phyloP scores from a whole-genome alignment of 805 yeast species.

The Saccharomycopsis babjevae region DNA sequence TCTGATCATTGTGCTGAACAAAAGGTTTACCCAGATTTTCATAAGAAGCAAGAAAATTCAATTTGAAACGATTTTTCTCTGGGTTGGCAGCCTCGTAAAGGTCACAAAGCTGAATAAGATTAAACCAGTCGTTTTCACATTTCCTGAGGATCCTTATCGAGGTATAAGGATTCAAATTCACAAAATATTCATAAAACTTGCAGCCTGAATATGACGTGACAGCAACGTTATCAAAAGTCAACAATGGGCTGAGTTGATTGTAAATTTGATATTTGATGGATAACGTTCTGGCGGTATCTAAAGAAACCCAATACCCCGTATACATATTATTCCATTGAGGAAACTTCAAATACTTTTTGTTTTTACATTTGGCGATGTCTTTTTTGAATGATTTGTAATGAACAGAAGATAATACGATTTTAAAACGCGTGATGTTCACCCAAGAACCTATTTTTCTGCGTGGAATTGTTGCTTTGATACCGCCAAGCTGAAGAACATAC shows the following conservation, averaged over 20 bases:
- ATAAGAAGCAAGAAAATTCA: not conserved
- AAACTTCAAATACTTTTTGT: not conserved
- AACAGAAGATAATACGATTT: slow-evolving; percentile 5
- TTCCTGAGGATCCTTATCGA: slow-evolving; percentile 23
- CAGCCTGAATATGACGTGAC: slow-evolving; percentile 21
- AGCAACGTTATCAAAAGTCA: slow-evolving; percentile 23
- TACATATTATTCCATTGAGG: not conserved
- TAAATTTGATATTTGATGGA: slow-evolving; percentile 19
- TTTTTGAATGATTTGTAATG: slow-evolving; percentile 3
- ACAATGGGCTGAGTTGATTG: slow-evolving; percentile 18
- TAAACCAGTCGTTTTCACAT: slow-evolving; percentile 15
- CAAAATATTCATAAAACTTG: slow-evolving; percentile 23
- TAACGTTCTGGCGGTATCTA: slow-evolving; percentile 21
- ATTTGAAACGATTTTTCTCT: not conserved
- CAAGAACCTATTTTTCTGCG: slow-evolving; percentile 22
- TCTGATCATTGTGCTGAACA: slow-evolving; percentile 19
- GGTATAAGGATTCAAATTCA: slow-evolving; percentile 14
- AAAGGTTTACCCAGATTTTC: slow-evolving; percentile 1
- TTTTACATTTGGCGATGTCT: not conserved
- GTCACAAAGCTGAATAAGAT: slow-evolving; percentile 22
- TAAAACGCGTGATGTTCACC: slow-evolving; percentile 20
- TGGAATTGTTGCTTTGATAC: slow-evolving; percentile 10
- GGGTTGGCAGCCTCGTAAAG: slow-evolving; percentile 18
- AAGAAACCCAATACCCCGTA: slow-evolving; percentile 21
- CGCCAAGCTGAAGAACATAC: slow-evolving; percentile 10